Base-by-base conservation (phyloP, 306 rosid genomes). In the Abrus pulchellus region DNA sequence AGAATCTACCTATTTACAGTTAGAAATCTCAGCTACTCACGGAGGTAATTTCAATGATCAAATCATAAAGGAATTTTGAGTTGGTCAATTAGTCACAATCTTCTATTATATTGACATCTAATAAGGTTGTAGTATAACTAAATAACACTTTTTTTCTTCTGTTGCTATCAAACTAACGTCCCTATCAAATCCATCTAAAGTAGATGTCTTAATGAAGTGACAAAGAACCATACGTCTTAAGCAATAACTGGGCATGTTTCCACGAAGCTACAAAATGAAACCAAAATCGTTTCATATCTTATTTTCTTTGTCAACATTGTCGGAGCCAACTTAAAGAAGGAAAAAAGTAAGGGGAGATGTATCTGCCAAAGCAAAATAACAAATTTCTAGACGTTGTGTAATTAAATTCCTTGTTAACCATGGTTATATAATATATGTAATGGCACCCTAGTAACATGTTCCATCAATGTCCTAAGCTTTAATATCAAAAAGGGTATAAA, bases 191-290 rank as follows among this genome's bases (percentile, higher is more conserved):
- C 49, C 61, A 54, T 55, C 78, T 4, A 53, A 55, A 47, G n/a
- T 11, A 49, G 40, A 61, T 75, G 72, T 77, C 65, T 68, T 60
- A 47, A 10, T 11, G 82, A 72, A 77, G 73, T 33, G 56, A 63
- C 59, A 64, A 48, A 72, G 75, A 70, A 63, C 38, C 72, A 66
- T 2, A 66, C 4, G 1, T 10, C 72, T 41, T 38, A 43, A 43
- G 47, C 47, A 43, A 43, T 55, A 47, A 67, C 47, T 33, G 0
- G 44, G 6, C 32, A 9, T 14, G n/a, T 28, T 63, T 74, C 59
- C 70, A 74, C 49, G 41, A 80, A 40, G 64, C 72, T 41, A 45
- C 71, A 67, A 73, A 73, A 63, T 55, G 47, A 53, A 48, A 41
- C 33, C 65, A 77, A 59, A 47, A 56, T 38, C 74, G 52, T 45